These are phyloP conservation scores for Vararia minispora DNA, from an alignment of 768 basidiomycete species.

Conservation along the genomic window DNA sequence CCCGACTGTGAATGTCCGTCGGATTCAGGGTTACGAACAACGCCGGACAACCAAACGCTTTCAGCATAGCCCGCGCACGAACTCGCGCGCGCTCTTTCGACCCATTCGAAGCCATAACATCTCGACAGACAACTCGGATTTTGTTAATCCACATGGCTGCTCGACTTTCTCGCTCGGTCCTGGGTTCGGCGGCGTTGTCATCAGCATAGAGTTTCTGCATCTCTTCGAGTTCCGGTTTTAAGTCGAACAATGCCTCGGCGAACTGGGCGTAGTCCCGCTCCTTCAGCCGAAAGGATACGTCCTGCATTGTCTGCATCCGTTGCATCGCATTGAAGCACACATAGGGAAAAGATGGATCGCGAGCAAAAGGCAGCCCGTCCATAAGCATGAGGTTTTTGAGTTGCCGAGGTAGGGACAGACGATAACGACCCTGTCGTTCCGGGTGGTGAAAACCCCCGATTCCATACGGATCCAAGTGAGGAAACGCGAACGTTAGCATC, in stretches of 20 bases:
- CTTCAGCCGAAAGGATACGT: not conserved
- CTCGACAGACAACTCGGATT: too few species aligned
- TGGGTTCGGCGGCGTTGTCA: not conserved
- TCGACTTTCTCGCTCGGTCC: not conserved
- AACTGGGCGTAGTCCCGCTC: not conserved
- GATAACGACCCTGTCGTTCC: not conserved
- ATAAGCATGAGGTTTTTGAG: not conserved
- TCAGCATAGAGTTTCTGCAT: not conserved
- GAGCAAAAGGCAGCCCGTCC: not conserved
- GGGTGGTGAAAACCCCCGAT: not conserved
- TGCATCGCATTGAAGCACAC: not conserved
- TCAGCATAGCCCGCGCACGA: not conserved
- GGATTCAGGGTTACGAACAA: constrained; percentile 21
- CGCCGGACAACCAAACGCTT: not conserved
- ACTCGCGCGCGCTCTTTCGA: too few species aligned
- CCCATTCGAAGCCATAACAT: too few species aligned
- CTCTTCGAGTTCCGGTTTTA: not conserved
- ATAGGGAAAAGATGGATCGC: not conserved
- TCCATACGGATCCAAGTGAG: too few species aligned
- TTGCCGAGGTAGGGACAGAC: not conserved
- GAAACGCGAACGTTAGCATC: too few species aligned
- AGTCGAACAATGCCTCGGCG: not conserved
- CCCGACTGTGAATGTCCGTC: constrained; percentile 28
- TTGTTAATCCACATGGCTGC: too few species aligned
- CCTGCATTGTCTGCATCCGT: not conserved